phyloP scores from a whole-genome alignment of 257 asterid genomes.

The Thymus quinquecostatus region DNA sequence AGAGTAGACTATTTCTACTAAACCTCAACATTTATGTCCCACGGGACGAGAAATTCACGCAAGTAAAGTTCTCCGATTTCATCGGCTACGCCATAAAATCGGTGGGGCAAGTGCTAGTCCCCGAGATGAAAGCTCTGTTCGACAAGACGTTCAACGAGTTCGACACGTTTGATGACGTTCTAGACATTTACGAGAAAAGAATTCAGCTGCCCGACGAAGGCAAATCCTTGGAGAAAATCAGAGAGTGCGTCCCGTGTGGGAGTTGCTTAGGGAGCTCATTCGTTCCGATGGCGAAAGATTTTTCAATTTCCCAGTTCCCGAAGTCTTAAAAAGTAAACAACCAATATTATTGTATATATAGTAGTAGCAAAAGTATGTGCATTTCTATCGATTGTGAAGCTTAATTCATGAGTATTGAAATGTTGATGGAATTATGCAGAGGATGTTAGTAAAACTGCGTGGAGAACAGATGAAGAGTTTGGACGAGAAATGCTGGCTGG shows the following conservation, averaged over 20 bases:
- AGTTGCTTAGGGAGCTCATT: conserved; percentile 60
- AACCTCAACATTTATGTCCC: conserved; percentile 74
- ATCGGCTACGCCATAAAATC: conserved; percentile 75
- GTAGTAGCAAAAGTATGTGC: not conserved
- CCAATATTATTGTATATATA: too few species aligned
- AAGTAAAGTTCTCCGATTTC: conserved; percentile 83
- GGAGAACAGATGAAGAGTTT: conserved; percentile 97
- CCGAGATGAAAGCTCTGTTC: conserved; percentile 63
- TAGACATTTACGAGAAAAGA: conserved; percentile 66
- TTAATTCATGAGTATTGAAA: too few species aligned
- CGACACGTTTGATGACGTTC: conserved; percentile 69
- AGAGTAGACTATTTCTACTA: conserved; percentile 61
- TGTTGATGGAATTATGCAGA: too few species aligned
- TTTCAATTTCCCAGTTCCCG: conserved; percentile 76
- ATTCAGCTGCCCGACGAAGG: conserved; percentile 54
- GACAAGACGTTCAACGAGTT: conserved; percentile 84
- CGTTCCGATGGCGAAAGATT: conserved; percentile 67
- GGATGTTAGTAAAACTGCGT: conserved; percentile 56
- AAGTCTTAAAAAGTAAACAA: conserved; percentile 58
- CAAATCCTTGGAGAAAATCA: conserved; percentile 38
- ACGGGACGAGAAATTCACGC: conserved; percentile 72
- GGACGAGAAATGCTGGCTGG: conserved; percentile 97
- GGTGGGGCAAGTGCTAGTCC: conserved; percentile 68
- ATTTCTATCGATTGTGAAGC: too few species aligned
- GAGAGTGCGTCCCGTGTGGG: conserved; percentile 71